Base-by-base conservation (phyloP, 192 early-diverging fungal species). In the Endogone sp. region DNA sequence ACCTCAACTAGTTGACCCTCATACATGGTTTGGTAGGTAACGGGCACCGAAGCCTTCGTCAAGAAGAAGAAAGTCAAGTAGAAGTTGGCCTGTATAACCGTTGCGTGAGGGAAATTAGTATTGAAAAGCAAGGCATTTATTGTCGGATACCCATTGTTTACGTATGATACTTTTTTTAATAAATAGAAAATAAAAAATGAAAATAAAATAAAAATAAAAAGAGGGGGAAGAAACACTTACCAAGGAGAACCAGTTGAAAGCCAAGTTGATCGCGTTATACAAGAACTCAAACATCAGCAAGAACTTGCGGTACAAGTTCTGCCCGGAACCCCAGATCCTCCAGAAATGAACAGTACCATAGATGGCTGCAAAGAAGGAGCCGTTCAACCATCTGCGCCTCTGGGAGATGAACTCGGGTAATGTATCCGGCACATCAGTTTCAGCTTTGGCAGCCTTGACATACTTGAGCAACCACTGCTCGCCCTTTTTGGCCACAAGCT, bases 161-260 rank as follows among this genome's bases (percentile, higher is more conserved):
- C n/a, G n/a, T n/a, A n/a, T n/a, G n/a, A n/a, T n/a, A n/a, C n/a
- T n/a, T n/a, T n/a, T n/a, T n/a, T n/a, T n/a, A n/a, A n/a, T n/a
- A n/a, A n/a, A n/a, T n/a, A n/a, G n/a, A n/a, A n/a, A n/a, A n/a
- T n/a, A n/a, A n/a, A n/a, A n/a, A n/a, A n/a, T n/a, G n/a, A n/a
- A n/a, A n/a, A n/a, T n/a, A n/a, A n/a, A n/a, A n/a, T n/a, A n/a
- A n/a, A n/a, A n/a, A n/a, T n/a, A n/a, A n/a, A n/a, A n/a, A n/a
- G n/a, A n/a, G n/a, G n/a, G n/a, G n/a, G n/a, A n/a, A n/a, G n/a
- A n/a, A n/a, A n/a, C n/a, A n/a, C n/a, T n/a, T n/a, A n/a, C n/a
- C n/a, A 98, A 76, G 3, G 88, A 85, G 77, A 98, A 94, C 95
- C 95, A 98, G 65, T 86, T 90, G 81, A 98, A 96, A 37, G 93